Base-by-base conservation (phyloP, 2,329 filamentous ascomycete species). In the Didymella sp. region DNA sequence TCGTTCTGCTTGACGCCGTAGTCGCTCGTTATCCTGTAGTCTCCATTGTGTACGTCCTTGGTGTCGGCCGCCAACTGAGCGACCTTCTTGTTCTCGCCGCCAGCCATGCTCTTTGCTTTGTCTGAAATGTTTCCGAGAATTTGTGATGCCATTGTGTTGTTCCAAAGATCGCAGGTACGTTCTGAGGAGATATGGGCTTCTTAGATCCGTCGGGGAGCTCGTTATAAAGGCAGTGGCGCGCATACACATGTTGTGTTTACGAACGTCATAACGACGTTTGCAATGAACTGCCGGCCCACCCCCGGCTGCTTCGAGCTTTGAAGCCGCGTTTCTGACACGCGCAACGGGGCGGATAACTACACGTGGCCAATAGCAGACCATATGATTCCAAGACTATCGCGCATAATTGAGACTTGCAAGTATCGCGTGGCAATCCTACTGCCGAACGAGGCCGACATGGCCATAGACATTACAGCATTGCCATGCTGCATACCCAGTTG, bases 1-100 rank as follows among this genome's bases (percentile, higher is more conserved):
- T 89, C 89, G 38, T 80, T 78, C 68, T 92, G 84, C 75, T 88
- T 91, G 25, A 89, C 86, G 21, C 92, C 92, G 77, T 84, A 91
- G 69, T 96, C 91, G 45, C 88, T 89, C 0, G 91, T 94, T 63
- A 92, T 85, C 35, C 84, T 81, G 28, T 82, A 80, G 33, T 85
- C 81, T 46, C 69, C 63, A 54, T 83, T 76, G 41, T 83, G 77
- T 2, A 85, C 81, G 69, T 91, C 82, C 51, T 85, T 83, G 3
- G 79, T 89, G 59, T 87, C 79, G 37, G 77, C 76, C 24, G 80
- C 73, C 44, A 93, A 79, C 67, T 92, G 87, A 15, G 81, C 80
- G 24, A 84, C 69, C 80, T 92, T 92, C 61, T 80, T 78, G 60
- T 69, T 59, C 47, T 68, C 59, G 35, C 65, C 73, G 31, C 75